Evolutionary conservation across 192 early-diverging fungal genomes (phyloP), one percentile per base, ranked within the genome.

Genomic region (Coemansia sp.): DNA sequence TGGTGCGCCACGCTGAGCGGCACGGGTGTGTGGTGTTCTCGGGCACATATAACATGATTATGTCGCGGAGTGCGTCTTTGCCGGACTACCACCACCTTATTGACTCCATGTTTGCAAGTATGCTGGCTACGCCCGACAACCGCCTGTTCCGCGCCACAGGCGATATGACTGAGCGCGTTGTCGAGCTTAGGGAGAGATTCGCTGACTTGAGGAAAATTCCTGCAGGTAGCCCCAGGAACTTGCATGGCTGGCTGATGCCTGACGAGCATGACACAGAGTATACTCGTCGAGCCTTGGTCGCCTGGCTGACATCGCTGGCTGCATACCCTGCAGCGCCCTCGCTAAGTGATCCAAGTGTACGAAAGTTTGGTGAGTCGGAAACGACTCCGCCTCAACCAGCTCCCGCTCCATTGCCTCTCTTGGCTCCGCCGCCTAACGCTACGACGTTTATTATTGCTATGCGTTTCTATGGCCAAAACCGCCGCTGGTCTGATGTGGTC

Each of bases 371-470:
- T 7, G 48, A 33, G 1, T 27, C 64, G n/a, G 8, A 27, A 9
- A 4, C 3, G 8, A n/a, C 48, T 14, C 7, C 3, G 14, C 46
- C 41, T 10, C 46, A n/a, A 16, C 42, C 62, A 3, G 46, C 51
- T 3, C 46, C 46, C 6, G 45, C 7, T 8, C 36, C 36, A 11
- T 7, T 16, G 10, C n/a, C 29, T 5, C 14, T 9, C 27, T 13
- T 59, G 21, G 14, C 70, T 21, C 75, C 77, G 17, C 70, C 76
- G 6, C 76, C 77, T 2, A 40, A 73, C 14, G 68, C 62, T 3
- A 79, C 77, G 10, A 62, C 77, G 27, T 79, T 79, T 59, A 79
- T 79, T 10, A 74, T 79, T 16, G 31, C 64, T 2, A 63, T 79
- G 45, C 71, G 77, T 1, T 44, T 54, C 3, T 36, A 54, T 33